Evolutionary conservation across 2,329 filamentous ascomycete species (phyloP).

Genomic region (Fusarium nodosum): DNA sequence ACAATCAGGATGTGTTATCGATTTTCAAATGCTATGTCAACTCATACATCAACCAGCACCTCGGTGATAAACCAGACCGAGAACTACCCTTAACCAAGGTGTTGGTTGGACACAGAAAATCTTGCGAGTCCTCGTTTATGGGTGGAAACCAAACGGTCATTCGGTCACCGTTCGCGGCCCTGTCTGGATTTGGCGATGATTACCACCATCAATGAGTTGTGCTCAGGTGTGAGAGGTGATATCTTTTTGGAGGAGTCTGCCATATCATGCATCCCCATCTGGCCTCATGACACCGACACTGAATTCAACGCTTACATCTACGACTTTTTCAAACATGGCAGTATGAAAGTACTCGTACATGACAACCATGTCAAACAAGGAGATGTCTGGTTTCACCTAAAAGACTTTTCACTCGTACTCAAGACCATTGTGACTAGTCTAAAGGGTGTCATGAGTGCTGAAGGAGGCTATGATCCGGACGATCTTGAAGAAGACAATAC

Average conservation of each 20-base stretch:
- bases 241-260: constrained; percentile 82
- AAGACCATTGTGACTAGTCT: constrained; percentile 79
- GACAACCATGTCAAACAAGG: constrained; percentile 76
- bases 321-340: constrained; percentile 83
- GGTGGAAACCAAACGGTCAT: constrained; percentile 57
- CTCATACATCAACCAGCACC: constrained; percentile 76
- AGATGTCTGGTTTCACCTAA: constrained; percentile 80
- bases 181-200: constrained; percentile 75
- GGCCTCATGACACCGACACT: constrained; percentile 65
- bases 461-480: constrained; percentile 53
- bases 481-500: constrained; percentile 56
- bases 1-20: constrained; percentile 75
- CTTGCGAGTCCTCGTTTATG: background rate
- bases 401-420: constrained; percentile 69
- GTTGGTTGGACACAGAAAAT: constrained; percentile 55
- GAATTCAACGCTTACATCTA: constrained; percentile 76
- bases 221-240: constrained; percentile 72
- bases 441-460: constrained; percentile 63
- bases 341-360: constrained; percentile 68
- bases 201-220: constrained; percentile 77
- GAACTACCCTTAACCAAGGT: constrained; percentile 70
- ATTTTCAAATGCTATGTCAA: constrained; percentile 78
- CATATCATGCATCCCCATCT: constrained; percentile 76
- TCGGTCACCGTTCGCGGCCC: constrained; percentile 77
- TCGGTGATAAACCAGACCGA: constrained; percentile 64